phyloP scores from a whole-genome alignment of 768 basidiomycete genomes.

The Lactarius vividus region DNA sequence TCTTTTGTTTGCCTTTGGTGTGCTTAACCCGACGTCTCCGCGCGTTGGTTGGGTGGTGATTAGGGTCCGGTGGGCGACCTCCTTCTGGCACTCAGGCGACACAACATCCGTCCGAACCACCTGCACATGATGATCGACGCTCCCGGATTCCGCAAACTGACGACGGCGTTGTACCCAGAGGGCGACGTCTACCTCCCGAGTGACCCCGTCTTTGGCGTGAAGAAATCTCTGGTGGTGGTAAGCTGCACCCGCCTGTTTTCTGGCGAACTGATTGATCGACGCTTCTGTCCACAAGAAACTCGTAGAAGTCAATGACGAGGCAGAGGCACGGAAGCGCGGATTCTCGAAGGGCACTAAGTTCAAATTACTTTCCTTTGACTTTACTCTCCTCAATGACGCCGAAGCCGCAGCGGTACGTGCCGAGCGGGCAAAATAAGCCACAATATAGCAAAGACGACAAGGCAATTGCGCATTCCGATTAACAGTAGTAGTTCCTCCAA shows the following conservation, averaged over 20 bases:
- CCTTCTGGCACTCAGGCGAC: slow-evolving; percentile 54
- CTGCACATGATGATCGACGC: slow-evolving; percentile 73
- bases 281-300: slow-evolving; percentile 41
- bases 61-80: slow-evolving; percentile 71
- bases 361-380: slow-evolving; percentile 47
- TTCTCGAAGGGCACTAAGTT: slow-evolving; percentile 47
- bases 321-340: slow-evolving; percentile 54
- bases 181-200: slow-evolving; percentile 63
- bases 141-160: slow-evolving; percentile 67
- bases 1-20: background rate
- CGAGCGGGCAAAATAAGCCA: slow-evolving; percentile 7
- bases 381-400: slow-evolving; percentile 44
- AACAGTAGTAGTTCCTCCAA: slow-evolving; percentile 11
- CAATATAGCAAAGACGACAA: background rate
- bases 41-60: background rate
- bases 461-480: background rate
- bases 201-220: slow-evolving; percentile 82
- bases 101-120: slow-evolving; percentile 78
- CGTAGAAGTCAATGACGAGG: slow-evolving; percentile 51
- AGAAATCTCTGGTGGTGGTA: slow-evolving; percentile 74
- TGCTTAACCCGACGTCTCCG: slow-evolving; percentile 18
- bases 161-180: slow-evolving; percentile 72
- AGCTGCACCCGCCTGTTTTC: slow-evolving; percentile 29
- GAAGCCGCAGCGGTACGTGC: slow-evolving; percentile 38
- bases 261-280: slow-evolving; percentile 3